Evolutionary conservation across 176 grass and related monocot species (phyloP), one percentile per base, ranked within the genome.

Genomic region (Guadua angustifolia): DNA sequence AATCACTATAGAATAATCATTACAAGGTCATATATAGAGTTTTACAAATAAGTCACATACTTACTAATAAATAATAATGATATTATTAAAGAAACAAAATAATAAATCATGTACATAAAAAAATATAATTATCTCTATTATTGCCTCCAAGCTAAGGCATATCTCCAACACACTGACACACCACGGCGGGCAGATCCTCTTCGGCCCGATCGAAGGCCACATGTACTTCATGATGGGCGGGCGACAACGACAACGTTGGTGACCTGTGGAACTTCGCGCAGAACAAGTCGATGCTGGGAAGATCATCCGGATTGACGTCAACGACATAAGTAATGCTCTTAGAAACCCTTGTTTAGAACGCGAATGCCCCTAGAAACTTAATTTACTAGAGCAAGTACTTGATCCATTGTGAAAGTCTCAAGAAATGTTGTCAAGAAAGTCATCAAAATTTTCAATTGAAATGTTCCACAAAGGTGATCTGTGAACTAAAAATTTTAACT

Each of bases 241-340:
- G n/a, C n/a, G n/a, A 99, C 76, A 91, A 89, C 8, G 96, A 93
- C 35, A 69, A 59, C 56, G 83, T 73, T 19, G 96, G 93, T 0
- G 96, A 99, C 66, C 96, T 91, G 5, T 99, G 89, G 86, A 99
- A 99, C 88, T 99, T 99, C 83, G 91, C 96, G 51, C 96, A 99
- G 71, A 95, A 90, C 80, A 99, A 95, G 82, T 93, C 92, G 82
- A 76, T 91, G 18, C 53, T 98, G 93, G 91, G 17, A 98, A 98
- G 86, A 90, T 93, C 38, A 36, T 92, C 59, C 79, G 93, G 21
- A 85, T 98, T 32, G 87, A 98, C 49, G 68, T 98, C 61, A 71
- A 98, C 76, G 44, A 75, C 64, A 83, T 90, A 75, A 92, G 95
- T 95, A 94, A 84, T n/a, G 47, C 16, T 14, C 47, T 4, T 50